These are phyloP conservation scores for Mortierella sp. DNA, from an alignment of 371 early-diverging fungal species.

Conservation along the genomic window DNA sequence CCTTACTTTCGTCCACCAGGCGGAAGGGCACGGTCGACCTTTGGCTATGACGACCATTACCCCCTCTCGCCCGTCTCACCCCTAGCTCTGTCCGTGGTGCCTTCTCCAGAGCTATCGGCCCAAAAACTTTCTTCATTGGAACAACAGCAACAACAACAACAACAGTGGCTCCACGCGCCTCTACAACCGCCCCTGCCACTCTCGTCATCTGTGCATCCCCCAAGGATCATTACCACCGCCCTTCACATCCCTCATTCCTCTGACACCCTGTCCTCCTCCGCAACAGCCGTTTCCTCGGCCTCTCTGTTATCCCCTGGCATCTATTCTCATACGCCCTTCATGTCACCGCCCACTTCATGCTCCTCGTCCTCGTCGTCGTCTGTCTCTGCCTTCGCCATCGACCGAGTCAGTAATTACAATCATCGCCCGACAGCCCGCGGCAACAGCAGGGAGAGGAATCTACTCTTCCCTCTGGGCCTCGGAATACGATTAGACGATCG, in stretches of 20 bases:
- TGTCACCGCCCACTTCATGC: background rate
- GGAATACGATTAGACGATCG: background rate
- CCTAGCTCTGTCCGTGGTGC: background rate
- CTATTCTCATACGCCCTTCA: background rate
- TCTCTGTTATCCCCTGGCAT: background rate
- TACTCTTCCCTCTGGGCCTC: conserved; percentile 4
- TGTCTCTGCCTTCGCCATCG: background rate
- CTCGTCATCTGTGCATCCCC: conserved; percentile 28
- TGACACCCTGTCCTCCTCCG: background rate
- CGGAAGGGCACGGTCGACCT: conserved; percentile 26
- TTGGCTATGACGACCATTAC: conserved; percentile 31
- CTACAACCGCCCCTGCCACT: conserved; percentile 16
- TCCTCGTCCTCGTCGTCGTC: background rate
- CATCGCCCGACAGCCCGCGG: background rate
- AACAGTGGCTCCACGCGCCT: background rate
- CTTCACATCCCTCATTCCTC: background rate
- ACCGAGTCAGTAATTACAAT: background rate
- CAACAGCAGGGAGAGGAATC: background rate
- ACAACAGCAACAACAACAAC: background rate
- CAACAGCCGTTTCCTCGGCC: background rate
- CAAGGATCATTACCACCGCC: conserved; percentile 28
- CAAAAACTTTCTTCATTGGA: background rate
- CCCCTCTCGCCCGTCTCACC: background rate
- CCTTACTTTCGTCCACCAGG: background rate
- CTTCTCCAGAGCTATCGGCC: background rate